These are phyloP conservation scores for Tirmania nivea DNA, from an alignment of 495 filamentous ascomycete genomes.

Conservation along the genomic window DNA sequence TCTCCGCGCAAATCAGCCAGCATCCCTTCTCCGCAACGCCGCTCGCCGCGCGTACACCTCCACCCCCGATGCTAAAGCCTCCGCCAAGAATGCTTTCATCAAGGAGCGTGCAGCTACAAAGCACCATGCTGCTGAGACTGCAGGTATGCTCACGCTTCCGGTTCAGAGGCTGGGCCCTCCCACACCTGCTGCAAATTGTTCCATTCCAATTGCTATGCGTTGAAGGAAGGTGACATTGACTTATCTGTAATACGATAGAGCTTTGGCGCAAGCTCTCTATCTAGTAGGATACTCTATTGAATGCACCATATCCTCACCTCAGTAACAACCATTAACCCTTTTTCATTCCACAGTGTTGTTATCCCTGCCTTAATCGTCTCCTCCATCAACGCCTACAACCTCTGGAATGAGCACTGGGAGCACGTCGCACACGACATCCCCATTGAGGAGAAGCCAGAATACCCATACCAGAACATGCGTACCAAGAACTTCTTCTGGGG, in stretches of 20 bases:
- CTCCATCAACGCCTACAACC: slow-evolving; percentile 56
- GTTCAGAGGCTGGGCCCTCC: background rate
- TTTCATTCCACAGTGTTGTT: slow-evolving; percentile 39
- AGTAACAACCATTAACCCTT: background rate
- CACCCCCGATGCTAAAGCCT: slow-evolving; percentile 15
- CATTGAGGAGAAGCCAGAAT: slow-evolving; percentile 70
- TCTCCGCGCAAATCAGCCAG: slow-evolving; percentile 27
- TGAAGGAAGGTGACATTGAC: slow-evolving; percentile 1
- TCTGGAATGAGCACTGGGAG: slow-evolving; percentile 92
- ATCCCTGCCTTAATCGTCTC: slow-evolving; percentile 49
- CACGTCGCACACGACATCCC: slow-evolving; percentile 73
- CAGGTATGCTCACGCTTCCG: slow-evolving; percentile 32
- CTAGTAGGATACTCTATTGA: slow-evolving; percentile 50
- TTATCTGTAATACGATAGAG: slow-evolving; percentile 30
- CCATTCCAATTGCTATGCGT: background rate
- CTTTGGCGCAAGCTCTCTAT: slow-evolving; percentile 85
- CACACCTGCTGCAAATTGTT: background rate
- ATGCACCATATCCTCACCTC: background rate
- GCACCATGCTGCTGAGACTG: slow-evolving; percentile 59
- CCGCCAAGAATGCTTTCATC: slow-evolving; percentile 65
- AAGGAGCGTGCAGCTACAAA: slow-evolving; percentile 65
- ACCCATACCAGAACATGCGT: slow-evolving; percentile 86
- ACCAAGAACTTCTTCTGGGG: slow-evolving; percentile 80
- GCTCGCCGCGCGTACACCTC: slow-evolving; percentile 50
- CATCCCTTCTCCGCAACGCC: slow-evolving; percentile 33